Percentiles rank a stretch among this genome's conserved stretches.
phyloP scores from a whole-genome alignment of 495 filamentous ascomycete species.

The Aspergillus sclerotioniger region DNA sequence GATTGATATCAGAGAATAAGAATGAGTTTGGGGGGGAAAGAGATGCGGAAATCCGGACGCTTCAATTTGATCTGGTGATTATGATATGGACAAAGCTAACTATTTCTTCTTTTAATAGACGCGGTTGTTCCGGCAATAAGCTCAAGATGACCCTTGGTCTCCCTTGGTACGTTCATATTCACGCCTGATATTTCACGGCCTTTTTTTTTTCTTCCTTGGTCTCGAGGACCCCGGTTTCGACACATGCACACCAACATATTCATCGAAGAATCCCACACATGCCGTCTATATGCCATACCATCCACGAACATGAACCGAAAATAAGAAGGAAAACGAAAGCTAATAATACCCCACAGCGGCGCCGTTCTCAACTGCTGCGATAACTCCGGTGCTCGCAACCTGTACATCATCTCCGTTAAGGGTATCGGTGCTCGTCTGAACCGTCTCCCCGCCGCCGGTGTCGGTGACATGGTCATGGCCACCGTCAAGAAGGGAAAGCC shows the following conservation, averaged over 20 bases:
- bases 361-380: slow-evolving; percentile 97
- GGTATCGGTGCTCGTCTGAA: slow-evolving; percentile 98
- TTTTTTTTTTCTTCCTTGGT: no score
- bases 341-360: slow-evolving; percentile 67
- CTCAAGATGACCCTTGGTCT: slow-evolving; percentile 99
- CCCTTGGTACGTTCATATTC: slow-evolving; percentile 70
- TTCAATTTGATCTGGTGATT: neutral
- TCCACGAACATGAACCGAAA: slow-evolving; percentile 8
- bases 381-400: slow-evolving; percentile 97
- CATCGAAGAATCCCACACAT: neutral
- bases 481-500: slow-evolving; percentile 99
- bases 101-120: slow-evolving; percentile 38
- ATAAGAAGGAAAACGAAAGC: slow-evolving; percentile 24
- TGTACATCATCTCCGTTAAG: slow-evolving; percentile 99
- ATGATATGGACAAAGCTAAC: slow-evolving; percentile 26
- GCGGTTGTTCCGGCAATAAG: slow-evolving; percentile 97
- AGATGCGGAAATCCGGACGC: no score
- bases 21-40: no score
- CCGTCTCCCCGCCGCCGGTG: slow-evolving; percentile 94
- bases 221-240: no score
- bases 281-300: neutral
- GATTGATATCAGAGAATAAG: no score
- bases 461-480: slow-evolving; percentile 99
- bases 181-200: neutral
- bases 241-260: neutral